A percentile compares a stretch with the other conserved stretches of the same genome.
Conservation (phyloP, 371 early-diverging fungal species). For the Mycotypha africana region DNA sequence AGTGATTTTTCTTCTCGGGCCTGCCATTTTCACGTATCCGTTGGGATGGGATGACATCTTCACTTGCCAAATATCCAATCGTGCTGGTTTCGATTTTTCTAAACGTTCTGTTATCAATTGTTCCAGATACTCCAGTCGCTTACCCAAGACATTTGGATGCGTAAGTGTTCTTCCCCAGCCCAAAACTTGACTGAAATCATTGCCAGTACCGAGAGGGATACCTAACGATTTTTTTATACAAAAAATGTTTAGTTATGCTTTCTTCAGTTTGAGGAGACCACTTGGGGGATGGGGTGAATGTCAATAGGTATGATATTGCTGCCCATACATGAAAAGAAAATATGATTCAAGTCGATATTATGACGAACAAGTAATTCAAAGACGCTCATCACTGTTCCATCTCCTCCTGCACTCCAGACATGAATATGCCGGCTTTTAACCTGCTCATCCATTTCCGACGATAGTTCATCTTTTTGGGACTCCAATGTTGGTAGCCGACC, state of each 20-base stretch:
- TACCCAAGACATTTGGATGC: constrained; percentile 43
- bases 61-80: constrained; percentile 61
- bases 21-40: constrained; percentile 43
- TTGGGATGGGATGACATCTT: constrained; percentile 36
- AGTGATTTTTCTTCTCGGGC: constrained; percentile 26
- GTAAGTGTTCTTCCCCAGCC: constrained; percentile 61
- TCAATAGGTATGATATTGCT: background rate
- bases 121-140: constrained; percentile 36
- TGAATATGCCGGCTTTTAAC: constrained; percentile 41
- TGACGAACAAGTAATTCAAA: constrained; percentile 45
- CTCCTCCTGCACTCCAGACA: constrained; percentile 65
- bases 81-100: constrained; percentile 48
- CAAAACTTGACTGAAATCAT: constrained; percentile 59
- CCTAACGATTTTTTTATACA: constrained; percentile 20
- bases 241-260: too few relatives aligned
- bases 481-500: constrained; percentile 13
- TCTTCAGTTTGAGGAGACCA: too few relatives aligned
- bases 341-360: constrained; percentile 40
- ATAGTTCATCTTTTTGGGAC: background rate
- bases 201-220: constrained; percentile 65
- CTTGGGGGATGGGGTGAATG: background rate
- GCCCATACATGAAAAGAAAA: constrained; percentile 53
- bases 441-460: background rate
- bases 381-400: constrained; percentile 63
- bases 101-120: constrained; percentile 41